phyloP scores from a whole-genome alignment of 2,329 filamentous ascomycete genomes.

The Penicillium italicum region DNA sequence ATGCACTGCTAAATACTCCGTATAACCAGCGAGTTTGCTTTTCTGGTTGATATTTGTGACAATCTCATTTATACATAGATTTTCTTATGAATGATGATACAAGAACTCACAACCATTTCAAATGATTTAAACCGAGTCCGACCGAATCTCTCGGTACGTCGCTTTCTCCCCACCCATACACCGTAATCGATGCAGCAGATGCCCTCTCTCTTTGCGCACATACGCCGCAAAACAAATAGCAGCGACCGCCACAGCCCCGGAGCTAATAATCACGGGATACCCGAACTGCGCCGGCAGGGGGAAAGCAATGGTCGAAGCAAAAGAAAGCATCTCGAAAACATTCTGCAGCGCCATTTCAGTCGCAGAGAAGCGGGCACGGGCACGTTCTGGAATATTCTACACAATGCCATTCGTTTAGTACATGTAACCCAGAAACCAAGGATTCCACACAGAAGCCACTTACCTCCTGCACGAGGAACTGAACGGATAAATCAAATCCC shows the following conservation, averaged over 20 bases:
- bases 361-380: conserved; percentile 65
- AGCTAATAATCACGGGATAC: conserved; percentile 60
- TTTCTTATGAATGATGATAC: neutral
- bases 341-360: conserved; percentile 67
- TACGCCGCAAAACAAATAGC: conserved; percentile 51
- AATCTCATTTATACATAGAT: neutral
- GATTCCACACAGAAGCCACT: neutral
- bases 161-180: conserved; percentile 21
- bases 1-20: too few species aligned
- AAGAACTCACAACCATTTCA: neutral
- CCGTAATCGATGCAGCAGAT: conserved; percentile 51
- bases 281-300: conserved; percentile 61
- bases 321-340: conserved; percentile 66
- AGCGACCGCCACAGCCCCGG: conserved; percentile 34
- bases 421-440: neutral
- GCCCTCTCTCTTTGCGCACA: conserved; percentile 56
- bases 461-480: conserved; percentile 61
- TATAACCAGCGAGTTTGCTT: neutral
- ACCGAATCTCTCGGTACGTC: neutral
- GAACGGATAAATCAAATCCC: conserved; percentile 60
- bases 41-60: neutral
- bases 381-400: conserved; percentile 53
- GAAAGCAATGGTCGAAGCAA: conserved; percentile 62
- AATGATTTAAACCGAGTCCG: neutral
- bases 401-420: neutral